phyloP scores from a whole-genome alignment of 495 filamentous ascomycete genomes.

The Pseudoneurospora amorphoporcata region DNA sequence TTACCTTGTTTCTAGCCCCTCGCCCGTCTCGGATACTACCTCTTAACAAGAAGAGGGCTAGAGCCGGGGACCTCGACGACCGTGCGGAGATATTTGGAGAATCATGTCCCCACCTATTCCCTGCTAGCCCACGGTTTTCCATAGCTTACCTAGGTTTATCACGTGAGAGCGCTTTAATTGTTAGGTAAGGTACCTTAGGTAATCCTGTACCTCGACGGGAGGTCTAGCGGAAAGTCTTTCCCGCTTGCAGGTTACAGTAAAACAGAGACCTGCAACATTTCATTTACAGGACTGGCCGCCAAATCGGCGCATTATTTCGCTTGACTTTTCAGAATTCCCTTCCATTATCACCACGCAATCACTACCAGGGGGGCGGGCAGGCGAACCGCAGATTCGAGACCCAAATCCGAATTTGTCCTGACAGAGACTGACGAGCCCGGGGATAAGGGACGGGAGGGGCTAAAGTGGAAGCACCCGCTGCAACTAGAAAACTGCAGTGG shows the following conservation, averaged over 20 bases:
- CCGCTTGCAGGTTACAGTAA: not conserved
- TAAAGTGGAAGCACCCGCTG: not conserved
- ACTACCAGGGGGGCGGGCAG: not conserved
- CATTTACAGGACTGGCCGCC: not conserved
- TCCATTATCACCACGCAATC: not conserved
- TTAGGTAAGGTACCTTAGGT: not conserved
- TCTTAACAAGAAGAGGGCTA: not conserved
- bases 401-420: not conserved
- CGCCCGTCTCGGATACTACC: not conserved
- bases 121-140: not conserved
- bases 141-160: not conserved
- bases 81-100: not conserved
- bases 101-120: not conserved
- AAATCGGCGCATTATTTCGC: not conserved
- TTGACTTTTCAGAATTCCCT: not conserved
- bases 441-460: not conserved
- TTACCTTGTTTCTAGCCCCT: not conserved
- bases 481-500: not conserved
- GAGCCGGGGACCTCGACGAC: not conserved
- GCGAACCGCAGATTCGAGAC: not conserved
- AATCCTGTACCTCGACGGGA: not conserved
- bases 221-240: not conserved
- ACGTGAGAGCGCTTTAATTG: not conserved
- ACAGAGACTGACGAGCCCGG: not conserved
- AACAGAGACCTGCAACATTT: not conserved